Base-by-base conservation (phyloP, 768 basidiomycete genomes). In the Boletus pseudopeckii region DNA sequence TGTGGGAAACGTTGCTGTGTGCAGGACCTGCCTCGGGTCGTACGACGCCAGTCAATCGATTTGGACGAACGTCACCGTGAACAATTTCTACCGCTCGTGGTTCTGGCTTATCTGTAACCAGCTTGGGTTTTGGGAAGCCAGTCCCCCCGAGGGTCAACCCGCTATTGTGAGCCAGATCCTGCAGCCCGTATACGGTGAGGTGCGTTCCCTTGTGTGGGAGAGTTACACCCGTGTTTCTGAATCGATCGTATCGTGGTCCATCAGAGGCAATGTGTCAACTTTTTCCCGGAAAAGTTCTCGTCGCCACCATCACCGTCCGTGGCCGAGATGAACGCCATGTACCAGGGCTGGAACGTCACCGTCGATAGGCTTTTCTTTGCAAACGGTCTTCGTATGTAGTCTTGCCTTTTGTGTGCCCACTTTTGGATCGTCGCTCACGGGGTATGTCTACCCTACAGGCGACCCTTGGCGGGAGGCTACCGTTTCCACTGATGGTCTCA, bases 391-490 rank as follows among this genome's bases (percentile, higher is more conserved):
- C 82, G 86, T 87, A 59, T 59, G 84, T 50, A 4, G 36, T 34
- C 11, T 26, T n/a, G 17, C 18, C 18, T 18, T 43, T 17, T 7
- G 30, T 28, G 5, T 26, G 7, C 20, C 5, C 26, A 3, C 13
- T 24, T 13, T 32, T 32, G 7, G 9, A 11, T 36, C 4, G 10
- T 7, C 5, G 7, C 49, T 59, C 17, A 51, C 18, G 22, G 40
- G 18, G 15, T 11, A 4, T 22, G 13, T 5, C 15, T n/a, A 24
- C 24, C 10, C 6, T 13, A 41, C 36, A 88, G 86, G 84, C 41
- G 86, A 89, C 60, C 86, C 88, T 17, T 89, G 86, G 86, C 77
- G 80, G 46, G 82, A 84, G 50, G 79, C 82, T 7, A 88, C 86
- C 0, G 74, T 88, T 6, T 88, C 86, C 4, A 80, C 86, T 0